Evolutionary conservation across 176 grass and related monocot species (phyloP).

Genomic region (Areca catechu): DNA sequence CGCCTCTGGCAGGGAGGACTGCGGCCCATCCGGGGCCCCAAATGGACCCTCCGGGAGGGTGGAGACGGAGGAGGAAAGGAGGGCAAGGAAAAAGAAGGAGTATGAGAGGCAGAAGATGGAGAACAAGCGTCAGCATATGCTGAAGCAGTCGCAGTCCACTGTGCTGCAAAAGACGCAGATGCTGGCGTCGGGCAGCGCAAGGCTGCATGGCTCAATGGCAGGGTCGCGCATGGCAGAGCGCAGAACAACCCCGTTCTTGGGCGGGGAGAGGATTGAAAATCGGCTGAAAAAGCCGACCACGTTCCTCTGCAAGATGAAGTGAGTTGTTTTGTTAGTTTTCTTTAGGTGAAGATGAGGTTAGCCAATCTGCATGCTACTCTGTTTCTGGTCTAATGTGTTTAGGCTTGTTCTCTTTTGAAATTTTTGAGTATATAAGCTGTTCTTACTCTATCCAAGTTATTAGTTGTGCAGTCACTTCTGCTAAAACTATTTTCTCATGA

Average conservation of each 20-base stretch:
- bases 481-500: too few species aligned
- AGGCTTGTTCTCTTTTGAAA: too few species aligned
- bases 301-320: conserved; percentile 82
- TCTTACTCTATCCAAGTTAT: too few species aligned
- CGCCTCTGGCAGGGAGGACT: too few species aligned
- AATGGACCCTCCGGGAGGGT: conserved; percentile 15
- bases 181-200: conserved; percentile 1
- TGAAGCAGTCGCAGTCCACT: conserved; percentile 70
- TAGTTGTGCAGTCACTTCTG: too few species aligned
- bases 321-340: conserved; percentile 11
- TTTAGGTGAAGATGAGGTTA: conserved; percentile 26
- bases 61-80: conserved; percentile 79
- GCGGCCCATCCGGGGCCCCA: neutral
- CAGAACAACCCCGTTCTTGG: conserved; percentile 15
- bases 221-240: conserved; percentile 22
- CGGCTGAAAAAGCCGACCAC: conserved; percentile 90
- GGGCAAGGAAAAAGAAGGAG: conserved; percentile 55
- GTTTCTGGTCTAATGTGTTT: too few species aligned
- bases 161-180: conserved; percentile 77
- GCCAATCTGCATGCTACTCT: neutral
- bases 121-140: conserved; percentile 59
- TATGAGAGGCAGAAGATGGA: conserved; percentile 81
- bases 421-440: too few species aligned
- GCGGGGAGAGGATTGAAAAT: conserved; percentile 62
- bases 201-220: conserved; percentile 18